Conservation (phyloP, 2,329 filamentous ascomycete genomes). For the Byssochlamys sp. region DNA sequence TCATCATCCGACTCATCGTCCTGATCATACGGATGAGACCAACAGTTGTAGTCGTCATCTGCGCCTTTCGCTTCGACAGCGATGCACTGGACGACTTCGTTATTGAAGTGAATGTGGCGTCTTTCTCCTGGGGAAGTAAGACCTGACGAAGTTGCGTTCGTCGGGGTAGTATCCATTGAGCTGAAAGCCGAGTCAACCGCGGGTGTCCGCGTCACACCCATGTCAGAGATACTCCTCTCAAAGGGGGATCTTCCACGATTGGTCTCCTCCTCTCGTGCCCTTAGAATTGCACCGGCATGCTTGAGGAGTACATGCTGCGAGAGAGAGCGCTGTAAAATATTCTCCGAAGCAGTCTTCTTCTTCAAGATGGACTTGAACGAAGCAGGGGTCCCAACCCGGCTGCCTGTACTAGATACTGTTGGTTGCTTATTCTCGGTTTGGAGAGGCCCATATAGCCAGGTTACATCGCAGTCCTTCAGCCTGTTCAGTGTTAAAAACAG, state of each 20-base stretch:
- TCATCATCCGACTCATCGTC: constrained; percentile 63
- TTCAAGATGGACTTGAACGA: constrained; percentile 90
- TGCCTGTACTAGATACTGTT: constrained; percentile 41
- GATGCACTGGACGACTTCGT: constrained; percentile 91
- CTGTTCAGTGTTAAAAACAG: constrained; percentile 36
- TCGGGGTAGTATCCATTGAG: constrained; percentile 49
- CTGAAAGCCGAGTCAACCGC: constrained; percentile 41
- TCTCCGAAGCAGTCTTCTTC: constrained; percentile 90
- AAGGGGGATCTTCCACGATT: constrained; percentile 46
- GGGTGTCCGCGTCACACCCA: constrained; percentile 54
- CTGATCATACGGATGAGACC: constrained; percentile 24
- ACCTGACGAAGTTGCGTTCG: constrained; percentile 62
- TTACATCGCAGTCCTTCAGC: constrained; percentile 94
- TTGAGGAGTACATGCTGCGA: constrained; percentile 82
- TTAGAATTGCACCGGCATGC: constrained; percentile 75
- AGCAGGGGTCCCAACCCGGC: constrained; percentile 49
- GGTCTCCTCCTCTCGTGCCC: constrained; percentile 62
- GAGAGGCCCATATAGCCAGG: constrained; percentile 90
- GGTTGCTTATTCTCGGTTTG: constrained; percentile 58
- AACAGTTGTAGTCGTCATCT: constrained; percentile 50
- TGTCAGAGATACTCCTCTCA: constrained; percentile 58
- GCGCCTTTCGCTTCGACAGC: constrained; percentile 79
- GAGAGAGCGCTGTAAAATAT: constrained; percentile 81
- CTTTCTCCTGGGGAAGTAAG: constrained; percentile 54
- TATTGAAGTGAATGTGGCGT: constrained; percentile 91